A percentile compares a stretch with the other conserved stretches of the same genome.
phyloP scores from a whole-genome alignment of 495 filamentous ascomycete species.

The Neurospora sp. region DNA sequence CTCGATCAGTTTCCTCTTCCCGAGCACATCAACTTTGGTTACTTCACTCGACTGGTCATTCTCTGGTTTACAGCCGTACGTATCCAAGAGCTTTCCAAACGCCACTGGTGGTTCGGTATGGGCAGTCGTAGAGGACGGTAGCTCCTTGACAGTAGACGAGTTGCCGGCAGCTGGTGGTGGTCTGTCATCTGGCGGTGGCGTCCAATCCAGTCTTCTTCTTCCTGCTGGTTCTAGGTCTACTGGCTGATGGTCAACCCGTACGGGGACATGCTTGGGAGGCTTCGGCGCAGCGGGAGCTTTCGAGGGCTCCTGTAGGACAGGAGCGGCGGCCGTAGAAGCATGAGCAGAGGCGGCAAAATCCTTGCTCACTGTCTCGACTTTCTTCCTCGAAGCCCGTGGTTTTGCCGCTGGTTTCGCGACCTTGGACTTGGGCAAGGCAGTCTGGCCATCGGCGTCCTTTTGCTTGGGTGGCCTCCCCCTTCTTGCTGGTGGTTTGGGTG shows the following conservation, averaged over 20 bases:
- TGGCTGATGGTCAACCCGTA: constrained; percentile 12
- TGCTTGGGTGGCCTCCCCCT: constrained; percentile 1
- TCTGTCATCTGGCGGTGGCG: constrained; percentile 37
- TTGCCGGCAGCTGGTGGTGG: constrained; percentile 9
- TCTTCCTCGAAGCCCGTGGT: constrained; percentile 15
- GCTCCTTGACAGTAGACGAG: constrained; percentile 20
- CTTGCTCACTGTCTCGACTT: constrained; percentile 22
- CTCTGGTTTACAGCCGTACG: constrained; percentile 19
- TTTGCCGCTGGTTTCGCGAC: constrained; percentile 25
- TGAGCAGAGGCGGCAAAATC: constrained; percentile 20
- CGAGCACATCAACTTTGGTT: constrained; percentile 16
- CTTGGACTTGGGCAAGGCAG: constrained; percentile 19
- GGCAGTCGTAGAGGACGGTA: constrained; percentile 10
- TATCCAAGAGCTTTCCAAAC: constrained; percentile 26
- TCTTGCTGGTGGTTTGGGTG: neutral
- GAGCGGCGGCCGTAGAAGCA: neutral
- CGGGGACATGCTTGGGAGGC: neutral
- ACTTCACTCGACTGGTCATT: neutral
- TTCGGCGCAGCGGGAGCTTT: neutral
- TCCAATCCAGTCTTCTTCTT: constrained; percentile 46
- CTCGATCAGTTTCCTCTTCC: constrained; percentile 44
- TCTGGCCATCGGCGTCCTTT: constrained; percentile 17
- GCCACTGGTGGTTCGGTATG: neutral
- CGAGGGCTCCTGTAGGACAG: neutral
- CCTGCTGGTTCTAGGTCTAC: constrained; percentile 36